Conservation (phyloP, 2,329 filamentous ascomycete species). For the Tetracladium maxilliforme region DNA sequence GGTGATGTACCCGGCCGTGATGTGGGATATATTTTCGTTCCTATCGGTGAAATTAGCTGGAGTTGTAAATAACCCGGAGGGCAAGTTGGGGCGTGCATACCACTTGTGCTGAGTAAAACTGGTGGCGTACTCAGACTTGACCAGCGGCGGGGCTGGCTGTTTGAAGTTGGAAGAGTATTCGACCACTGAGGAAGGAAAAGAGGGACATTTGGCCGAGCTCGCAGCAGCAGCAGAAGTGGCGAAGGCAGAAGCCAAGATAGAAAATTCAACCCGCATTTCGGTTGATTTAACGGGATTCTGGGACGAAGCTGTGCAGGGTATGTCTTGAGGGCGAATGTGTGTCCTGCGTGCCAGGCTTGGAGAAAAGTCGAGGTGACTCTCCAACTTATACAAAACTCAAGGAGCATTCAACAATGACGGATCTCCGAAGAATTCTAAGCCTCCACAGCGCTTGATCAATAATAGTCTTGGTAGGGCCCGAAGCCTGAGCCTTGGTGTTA, state of each 20-base stretch:
- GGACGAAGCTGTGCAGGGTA: neutral
- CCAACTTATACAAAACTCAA: neutral
- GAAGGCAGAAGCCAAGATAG: neutral
- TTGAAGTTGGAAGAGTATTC: constrained; percentile 16
- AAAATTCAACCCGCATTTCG: neutral
- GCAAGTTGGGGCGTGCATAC: constrained; percentile 6
- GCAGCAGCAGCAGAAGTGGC: neutral
- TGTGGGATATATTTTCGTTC: constrained; percentile 21
- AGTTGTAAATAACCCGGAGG: neutral
- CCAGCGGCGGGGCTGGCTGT: constrained; percentile 15
- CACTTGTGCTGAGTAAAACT: constrained; percentile 23
- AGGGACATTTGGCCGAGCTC: neutral
- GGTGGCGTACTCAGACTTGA: constrained; percentile 16
- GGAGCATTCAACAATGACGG: neutral
- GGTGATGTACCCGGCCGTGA: constrained; percentile 18
- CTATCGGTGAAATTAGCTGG: constrained; percentile 6
- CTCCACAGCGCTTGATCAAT: neutral
- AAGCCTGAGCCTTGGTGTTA: neutral
- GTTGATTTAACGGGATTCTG: neutral
- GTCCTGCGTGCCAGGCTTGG: neutral
- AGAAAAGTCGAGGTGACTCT: neutral
- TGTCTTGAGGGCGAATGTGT: neutral
- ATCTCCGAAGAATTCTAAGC: too few species aligned
- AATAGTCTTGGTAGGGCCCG: neutral
- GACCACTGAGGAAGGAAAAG: constrained; percentile 12